Evolutionary conservation across 176 grass and related monocot species (phyloP).

Genomic region (Sorghum bicolor): Sorghum_bicolor_NCBIv3 NC_012879.2:61186001-61186500

Average conservation of each 20-base stretch:
- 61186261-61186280: slow-evolving; percentile 47
- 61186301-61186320: slow-evolving; percentile 65
- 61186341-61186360: slow-evolving; percentile 63
- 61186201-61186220: slow-evolving; percentile 24
- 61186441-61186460: neutral
- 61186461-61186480: neutral
- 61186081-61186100: slow-evolving; percentile 78
- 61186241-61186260: slow-evolving; percentile 69
- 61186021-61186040: slow-evolving; percentile 60
- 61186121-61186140: slow-evolving; percentile 36
- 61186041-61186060: slow-evolving; percentile 72
- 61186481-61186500: neutral
- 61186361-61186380: slow-evolving; percentile 65
- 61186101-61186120: slow-evolving; percentile 42
- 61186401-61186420: neutral
- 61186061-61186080: slow-evolving; percentile 62
- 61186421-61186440: neutral
- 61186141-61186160: slow-evolving; percentile 43
- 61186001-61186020: slow-evolving; percentile 38
- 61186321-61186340: slow-evolving; percentile 42
- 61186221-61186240: slow-evolving; percentile 37
- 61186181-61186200: neutral
- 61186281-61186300: slow-evolving; percentile 41
- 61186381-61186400: slow-evolving; percentile 10
- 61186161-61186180: slow-evolving; percentile 52